Conservation (phyloP, 139 green algal genomes). For the Picochlorum sp. region DNA sequence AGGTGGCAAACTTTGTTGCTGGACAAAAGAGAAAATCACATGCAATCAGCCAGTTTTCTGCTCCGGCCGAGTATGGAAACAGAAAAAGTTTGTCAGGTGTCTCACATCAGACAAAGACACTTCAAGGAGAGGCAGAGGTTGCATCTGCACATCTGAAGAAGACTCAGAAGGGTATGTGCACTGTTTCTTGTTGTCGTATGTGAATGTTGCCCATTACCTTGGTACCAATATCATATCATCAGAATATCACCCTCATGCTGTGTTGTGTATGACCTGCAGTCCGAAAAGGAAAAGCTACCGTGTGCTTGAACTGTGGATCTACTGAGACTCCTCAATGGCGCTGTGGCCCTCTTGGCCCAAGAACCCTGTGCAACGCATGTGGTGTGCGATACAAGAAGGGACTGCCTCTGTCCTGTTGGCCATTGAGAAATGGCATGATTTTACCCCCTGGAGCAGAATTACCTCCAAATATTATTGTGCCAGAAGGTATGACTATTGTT, state of each 20-base stretch:
- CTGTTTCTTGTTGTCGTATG: too few relatives aligned
- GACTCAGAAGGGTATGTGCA: too few relatives aligned
- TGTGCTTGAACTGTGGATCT: conserved; percentile 49
- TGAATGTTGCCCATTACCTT: too few relatives aligned
- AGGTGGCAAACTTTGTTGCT: conserved; percentile 11
- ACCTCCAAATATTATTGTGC: conserved; percentile 15
- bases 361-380: conserved; percentile 79
- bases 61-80: neutral
- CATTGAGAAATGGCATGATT: conserved; percentile 30
- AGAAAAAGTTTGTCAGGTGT: too few relatives aligned
- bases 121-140: too few relatives aligned
- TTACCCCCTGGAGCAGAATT: conserved; percentile 24
- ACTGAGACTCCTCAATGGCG: conserved; percentile 65
- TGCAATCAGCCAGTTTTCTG: neutral
- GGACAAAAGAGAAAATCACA: neutral
- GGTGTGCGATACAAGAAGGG: conserved; percentile 65
- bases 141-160: too few relatives aligned
- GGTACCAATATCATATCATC: too few relatives aligned
- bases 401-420: conserved; percentile 39
- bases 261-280: conserved; percentile 1
- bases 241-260: too few relatives aligned
- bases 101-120: too few relatives aligned
- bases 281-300: conserved; percentile 25
- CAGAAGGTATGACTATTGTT: conserved; percentile 24
- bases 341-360: conserved; percentile 57